A percentile compares a stretch with the other conserved stretches of the same genome.
Conservation (phyloP, 192 early-diverging fungal genomes). For the Coemansia sp. region DNA sequence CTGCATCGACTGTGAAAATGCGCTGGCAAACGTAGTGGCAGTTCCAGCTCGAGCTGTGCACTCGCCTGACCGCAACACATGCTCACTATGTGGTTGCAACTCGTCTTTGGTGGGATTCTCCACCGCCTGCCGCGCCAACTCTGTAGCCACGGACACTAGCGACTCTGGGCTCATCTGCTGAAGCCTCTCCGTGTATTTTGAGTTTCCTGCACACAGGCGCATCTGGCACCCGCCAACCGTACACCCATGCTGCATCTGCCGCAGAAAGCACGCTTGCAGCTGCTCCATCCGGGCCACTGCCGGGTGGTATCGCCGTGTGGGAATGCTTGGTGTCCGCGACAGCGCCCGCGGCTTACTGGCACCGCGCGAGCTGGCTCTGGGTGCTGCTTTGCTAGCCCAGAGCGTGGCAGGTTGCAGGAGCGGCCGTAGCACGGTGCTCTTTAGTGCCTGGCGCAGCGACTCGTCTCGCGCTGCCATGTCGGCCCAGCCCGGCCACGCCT, state of each 20-base stretch:
- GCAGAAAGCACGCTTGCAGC: constrained; percentile 8
- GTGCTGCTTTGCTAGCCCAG: not conserved
- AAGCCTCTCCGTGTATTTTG: constrained; percentile 7
- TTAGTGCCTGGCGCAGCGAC: constrained; percentile 12
- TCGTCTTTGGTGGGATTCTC: constrained; percentile 1
- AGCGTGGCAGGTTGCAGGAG: constrained; percentile 13
- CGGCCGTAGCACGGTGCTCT: constrained; percentile 11
- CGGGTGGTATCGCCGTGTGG: not conserved
- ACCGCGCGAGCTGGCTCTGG: not conserved
- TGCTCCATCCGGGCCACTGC: not conserved
- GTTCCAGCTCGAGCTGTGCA: not conserved
- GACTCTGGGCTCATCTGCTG: not conserved
- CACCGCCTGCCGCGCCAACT: constrained; percentile 22
- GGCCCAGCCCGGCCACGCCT: constrained; percentile 20
- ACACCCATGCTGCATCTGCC: constrained; percentile 24
- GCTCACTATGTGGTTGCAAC: constrained; percentile 20
- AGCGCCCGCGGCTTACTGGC: not conserved
- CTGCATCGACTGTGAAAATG: constrained; percentile 12
- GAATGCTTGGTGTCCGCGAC: not conserved
- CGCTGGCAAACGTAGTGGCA: constrained; percentile 7
- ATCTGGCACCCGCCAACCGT: constrained; percentile 3
- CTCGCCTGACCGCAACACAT: not conserved
- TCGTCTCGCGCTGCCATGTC: constrained; percentile 12
- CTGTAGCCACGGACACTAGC: constrained; percentile 15
- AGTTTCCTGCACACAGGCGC: constrained; percentile 25